A percentile compares a stretch with the other conserved stretches of the same genome.
These are phyloP conservation scores for Phytophthora nicotianae DNA, from an alignment of 352 stramenopile species.

Conservation along the genomic window DNA sequence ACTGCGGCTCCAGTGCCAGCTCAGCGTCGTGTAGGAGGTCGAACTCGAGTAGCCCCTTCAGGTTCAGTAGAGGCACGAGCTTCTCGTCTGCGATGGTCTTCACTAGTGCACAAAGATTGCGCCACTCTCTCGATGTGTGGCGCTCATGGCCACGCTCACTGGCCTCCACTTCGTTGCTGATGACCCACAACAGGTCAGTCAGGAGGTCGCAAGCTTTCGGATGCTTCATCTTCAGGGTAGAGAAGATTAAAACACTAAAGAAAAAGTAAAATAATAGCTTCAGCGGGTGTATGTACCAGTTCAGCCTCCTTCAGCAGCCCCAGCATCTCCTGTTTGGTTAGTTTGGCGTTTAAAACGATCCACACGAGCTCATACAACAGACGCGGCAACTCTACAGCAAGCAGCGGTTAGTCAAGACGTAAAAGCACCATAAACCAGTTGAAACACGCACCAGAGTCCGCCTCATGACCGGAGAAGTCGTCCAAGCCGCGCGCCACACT, in stretches of 20 bases:
- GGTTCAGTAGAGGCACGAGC: conserved; percentile 51
- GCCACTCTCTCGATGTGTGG: conserved; percentile 74
- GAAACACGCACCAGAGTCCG: conserved; percentile 35
- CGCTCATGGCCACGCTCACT: conserved; percentile 70
- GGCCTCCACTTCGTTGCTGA: conserved; percentile 78
- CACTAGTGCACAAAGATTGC: conserved; percentile 66
- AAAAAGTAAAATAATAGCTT: background rate
- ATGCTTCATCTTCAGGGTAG: conserved; percentile 28
- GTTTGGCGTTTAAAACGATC: conserved; percentile 71
- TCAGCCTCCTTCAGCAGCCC: conserved; percentile 71
- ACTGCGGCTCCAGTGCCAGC: conserved; percentile 47
- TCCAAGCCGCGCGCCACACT: conserved; percentile 49
- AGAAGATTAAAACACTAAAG: background rate
- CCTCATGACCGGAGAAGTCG: conserved; percentile 32
- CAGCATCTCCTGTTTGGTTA: conserved; percentile 74
- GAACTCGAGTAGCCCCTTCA: conserved; percentile 77
- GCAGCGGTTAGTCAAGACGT: background rate
- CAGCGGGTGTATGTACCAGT: conserved; percentile 36
- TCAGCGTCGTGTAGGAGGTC: conserved; percentile 76
- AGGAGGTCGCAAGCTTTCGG: conserved; percentile 56
- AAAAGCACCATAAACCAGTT: background rate
- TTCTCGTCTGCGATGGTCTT: conserved; percentile 72
- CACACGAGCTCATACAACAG: conserved; percentile 84
- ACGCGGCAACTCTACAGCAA: conserved; percentile 51
- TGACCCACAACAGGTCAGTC: conserved; percentile 76